Evolutionary conservation across 176 grass and related monocot species (phyloP), one percentile per base, ranked within the genome.

Genomic region (Aegilops longissima): DNA sequence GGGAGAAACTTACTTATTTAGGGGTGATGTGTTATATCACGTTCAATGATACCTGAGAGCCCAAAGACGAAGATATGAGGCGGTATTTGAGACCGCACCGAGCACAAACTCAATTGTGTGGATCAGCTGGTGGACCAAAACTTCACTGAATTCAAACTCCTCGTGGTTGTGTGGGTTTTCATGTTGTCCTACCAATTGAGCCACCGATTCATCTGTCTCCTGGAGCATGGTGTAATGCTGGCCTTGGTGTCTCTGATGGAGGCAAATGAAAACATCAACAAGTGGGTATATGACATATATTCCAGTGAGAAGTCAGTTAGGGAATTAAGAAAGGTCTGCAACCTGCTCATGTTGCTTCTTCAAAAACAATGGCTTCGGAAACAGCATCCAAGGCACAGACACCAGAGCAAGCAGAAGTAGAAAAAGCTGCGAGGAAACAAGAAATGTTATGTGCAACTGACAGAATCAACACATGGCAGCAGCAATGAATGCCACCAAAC

Each of bases 21-120:
- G 64, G 10, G 9, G 14, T 33, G 16, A 61, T 30, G 36, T 31
- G 78, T 14, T 29, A 11, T 49, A 23, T 62, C 35, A 76, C 82
- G 14, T 70, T 29, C 12, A 76, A 16, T 21, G 66, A 72, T 91
- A 98, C 93, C 96, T 98, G 71, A 98, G 96, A 83, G 96, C 96
- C 96, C 96, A 98, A 12, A 98, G 92, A 49, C 93, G 96, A 86
- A 98, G 96, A 86, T 98, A 98, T 12, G 96, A 98, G 27, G 96
- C 93, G 9, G 96, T 98, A 76, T 98, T 98, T 35, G 96, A 98
- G 66, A 98, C 96, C 9, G 96, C 96, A 40, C 93, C 93, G 27
- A 98, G 96, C 68, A 98, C 96, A 94, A 98, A 98, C 86, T 98
- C 96, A 30, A 98, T 98, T 14, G 96, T 96, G 86, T 96, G 96